A percentile compares a stretch with the other conserved stretches of the same genome.
These are phyloP conservation scores for Aotearoamyces nothofagi DNA, from an alignment of 2,329 filamentous ascomycete species.

Conservation along the genomic window DNA sequence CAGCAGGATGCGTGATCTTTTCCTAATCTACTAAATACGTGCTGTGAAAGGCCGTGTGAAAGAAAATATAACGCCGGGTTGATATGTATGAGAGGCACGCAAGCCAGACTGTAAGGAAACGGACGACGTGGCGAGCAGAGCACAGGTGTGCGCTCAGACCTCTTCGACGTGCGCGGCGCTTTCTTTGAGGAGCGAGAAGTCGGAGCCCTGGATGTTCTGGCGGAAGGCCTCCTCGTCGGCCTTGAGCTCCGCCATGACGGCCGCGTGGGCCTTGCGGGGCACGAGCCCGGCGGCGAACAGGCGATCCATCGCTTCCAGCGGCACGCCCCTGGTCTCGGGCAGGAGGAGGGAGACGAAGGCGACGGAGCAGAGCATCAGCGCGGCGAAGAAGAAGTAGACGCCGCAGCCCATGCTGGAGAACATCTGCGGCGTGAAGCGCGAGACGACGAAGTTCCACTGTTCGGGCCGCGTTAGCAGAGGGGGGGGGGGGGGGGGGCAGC, in stretches of 20 bases:
- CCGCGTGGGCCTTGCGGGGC: constrained; percentile 11
- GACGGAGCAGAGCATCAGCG: constrained; percentile 40
- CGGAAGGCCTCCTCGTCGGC: constrained; percentile 13
- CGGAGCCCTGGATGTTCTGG: constrained; percentile 10
- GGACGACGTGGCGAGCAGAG: too few relatives aligned
- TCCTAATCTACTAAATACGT: too few relatives aligned
- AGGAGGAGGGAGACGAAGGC: constrained; percentile 47
- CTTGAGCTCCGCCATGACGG: constrained; percentile 13
- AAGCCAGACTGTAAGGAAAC: too few relatives aligned
- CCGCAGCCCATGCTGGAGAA: constrained; percentile 42
- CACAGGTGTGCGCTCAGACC: too few relatives aligned
- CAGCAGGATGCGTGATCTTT: too few relatives aligned
- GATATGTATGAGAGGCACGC: too few relatives aligned
- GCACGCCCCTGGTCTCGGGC: constrained; percentile 51
- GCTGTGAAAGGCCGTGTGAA: too few relatives aligned
- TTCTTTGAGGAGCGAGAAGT: constrained; percentile 11
- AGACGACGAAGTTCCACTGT: constrained; percentile 55
- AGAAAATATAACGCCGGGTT: too few relatives aligned
- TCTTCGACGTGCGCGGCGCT: constrained; percentile 11
- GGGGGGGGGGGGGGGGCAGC: constrained; percentile 56
- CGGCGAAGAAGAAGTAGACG: constrained; percentile 55
- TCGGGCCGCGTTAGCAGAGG: constrained; percentile 55
- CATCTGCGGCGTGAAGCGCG: constrained; percentile 53
- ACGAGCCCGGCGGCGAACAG: constrained; percentile 30
- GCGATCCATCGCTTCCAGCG: constrained; percentile 48